A percentile compares a stretch with the other conserved stretches of the same genome.
Conservation (phyloP, 306 rosid genomes). For the Pueraria montana region DNA sequence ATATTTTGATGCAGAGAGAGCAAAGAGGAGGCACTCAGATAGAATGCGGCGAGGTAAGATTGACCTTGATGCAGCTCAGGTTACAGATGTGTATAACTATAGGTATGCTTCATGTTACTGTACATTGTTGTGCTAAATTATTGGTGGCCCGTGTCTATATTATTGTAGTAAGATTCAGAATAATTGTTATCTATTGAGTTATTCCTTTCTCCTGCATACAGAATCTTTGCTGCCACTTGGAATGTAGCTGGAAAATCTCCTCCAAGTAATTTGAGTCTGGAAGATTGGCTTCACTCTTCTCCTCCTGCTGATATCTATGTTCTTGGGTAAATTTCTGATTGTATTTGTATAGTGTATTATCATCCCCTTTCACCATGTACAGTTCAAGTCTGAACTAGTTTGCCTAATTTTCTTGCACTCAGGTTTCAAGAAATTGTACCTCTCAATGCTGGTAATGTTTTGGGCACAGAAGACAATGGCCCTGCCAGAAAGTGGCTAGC, state of each 20-base stretch:
- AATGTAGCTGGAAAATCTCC: constrained; percentile 99
- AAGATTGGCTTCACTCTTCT: constrained; percentile 99
- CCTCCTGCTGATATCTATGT: constrained; percentile 96
- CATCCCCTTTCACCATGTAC: constrained; percentile 30
- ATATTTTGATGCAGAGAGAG: constrained; percentile 66
- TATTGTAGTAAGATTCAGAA: constrained; percentile 8
- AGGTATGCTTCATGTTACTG: constrained; percentile 61
- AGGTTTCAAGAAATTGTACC: constrained; percentile 99
- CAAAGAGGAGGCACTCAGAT: constrained; percentile 75
- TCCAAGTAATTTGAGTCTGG: constrained; percentile 81
- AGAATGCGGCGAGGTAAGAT: constrained; percentile 73
- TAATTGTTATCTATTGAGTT: constrained; percentile 33
- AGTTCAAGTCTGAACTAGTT: constrained; percentile 36
- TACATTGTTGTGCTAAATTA: constrained; percentile 25
- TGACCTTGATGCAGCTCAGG: constrained; percentile 73
- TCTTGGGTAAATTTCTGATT: constrained; percentile 74
- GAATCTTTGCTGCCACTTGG: constrained; percentile 95
- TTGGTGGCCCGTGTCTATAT: neutral
- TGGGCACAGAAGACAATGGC: constrained; percentile 98
- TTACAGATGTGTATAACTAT: constrained; percentile 77
- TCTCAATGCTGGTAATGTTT: constrained; percentile 97
- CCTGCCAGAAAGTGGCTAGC: constrained; percentile 99
- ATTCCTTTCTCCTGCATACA: constrained; percentile 46
- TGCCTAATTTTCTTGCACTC: constrained; percentile 41
- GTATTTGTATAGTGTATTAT: constrained; percentile 25